These are phyloP conservation scores for Annulohypoxylon stygium DNA, from an alignment of 495 filamentous ascomycete genomes.

Conservation along the genomic window DNA sequence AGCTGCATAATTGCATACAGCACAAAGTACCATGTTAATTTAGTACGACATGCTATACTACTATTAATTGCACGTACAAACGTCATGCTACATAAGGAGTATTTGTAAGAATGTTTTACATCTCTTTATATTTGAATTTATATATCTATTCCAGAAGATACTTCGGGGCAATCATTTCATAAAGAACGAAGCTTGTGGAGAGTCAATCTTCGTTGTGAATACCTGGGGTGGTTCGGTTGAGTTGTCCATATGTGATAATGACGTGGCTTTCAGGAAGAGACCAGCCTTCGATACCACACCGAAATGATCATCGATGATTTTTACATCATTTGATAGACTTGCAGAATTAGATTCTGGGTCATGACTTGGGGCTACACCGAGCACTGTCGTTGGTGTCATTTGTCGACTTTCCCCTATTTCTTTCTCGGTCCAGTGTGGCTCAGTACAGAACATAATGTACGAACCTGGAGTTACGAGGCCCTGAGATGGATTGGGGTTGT, in stretches of 20 bases:
- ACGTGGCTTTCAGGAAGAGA: conserved; percentile 51
- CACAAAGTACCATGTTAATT: neutral
- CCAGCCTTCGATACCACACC: conserved; percentile 58
- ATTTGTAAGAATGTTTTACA: too few relatives aligned
- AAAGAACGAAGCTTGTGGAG: conserved; percentile 29
- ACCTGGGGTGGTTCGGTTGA: conserved; percentile 15
- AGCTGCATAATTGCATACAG: neutral
- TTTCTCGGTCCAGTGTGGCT: conserved; percentile 42
- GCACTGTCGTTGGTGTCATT: conserved; percentile 19
- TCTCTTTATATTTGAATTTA: too few relatives aligned
- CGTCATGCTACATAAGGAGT: neutral
- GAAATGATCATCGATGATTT: conserved; percentile 53
- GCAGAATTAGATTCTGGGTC: conserved; percentile 19
- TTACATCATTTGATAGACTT: conserved; percentile 13
- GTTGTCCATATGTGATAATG: conserved; percentile 17
- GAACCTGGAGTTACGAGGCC: conserved; percentile 59
- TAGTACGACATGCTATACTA: neutral
- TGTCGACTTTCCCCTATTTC: conserved; percentile 27
- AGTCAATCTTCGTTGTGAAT: conserved; percentile 38
- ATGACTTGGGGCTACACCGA: conserved; percentile 43
- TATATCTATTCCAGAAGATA: too few relatives aligned
- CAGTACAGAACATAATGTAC: conserved; percentile 64
- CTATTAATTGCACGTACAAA: neutral
- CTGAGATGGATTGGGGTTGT: conserved; percentile 37
- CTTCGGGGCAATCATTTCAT: too few relatives aligned